Base-by-base conservation (phyloP, 1,139 yeast species). In the Saccharomyces hybrid region DNA sequence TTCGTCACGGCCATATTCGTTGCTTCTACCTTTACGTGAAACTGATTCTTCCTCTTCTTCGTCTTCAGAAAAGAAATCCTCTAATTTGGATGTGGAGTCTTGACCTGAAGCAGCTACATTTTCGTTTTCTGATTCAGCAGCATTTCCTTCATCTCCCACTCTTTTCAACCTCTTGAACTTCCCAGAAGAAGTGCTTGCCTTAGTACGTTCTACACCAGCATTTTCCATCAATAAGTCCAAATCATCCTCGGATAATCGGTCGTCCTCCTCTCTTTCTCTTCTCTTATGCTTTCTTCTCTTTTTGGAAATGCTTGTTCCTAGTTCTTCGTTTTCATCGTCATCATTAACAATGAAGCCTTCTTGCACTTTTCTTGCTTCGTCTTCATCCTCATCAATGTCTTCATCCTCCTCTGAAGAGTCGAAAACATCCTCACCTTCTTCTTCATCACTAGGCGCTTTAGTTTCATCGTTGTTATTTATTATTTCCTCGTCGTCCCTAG, bases 281-380 rank as follows among this genome's bases (percentile, higher is more conserved):
- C 60, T 62, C 58, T 64, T 60, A 54, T 68, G 73, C 73, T 75
- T 74, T 74, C 78, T 73, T 69, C 70, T 72, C 71, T 71, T 70
- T 67, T 76, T 64, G 62, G 74, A 58, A 61, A 69, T 56, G 54
- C 67, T 46, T 50, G 73, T 79, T 4, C 75, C 76, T 41, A 69
- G 76, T n/a, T 73, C 79, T 13, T 73, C 83, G 31, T 79, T 86
- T 16, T 81, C 88, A 30, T 84, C 95, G 52, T 86, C 96, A 63
- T 89, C 97, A 64, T 89, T 97, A 11, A 90, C 97, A 66, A 91
- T 91, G 71, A 91, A 90, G 0, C 97, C 98, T 61, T 89, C 96
- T 54, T 93, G 83, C 47, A 91, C 85, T 70, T 83, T 79, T 60
- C 81, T 75, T 50, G 83, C 81, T 60, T 86, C 93, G 59, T 86